Conservation (phyloP, 1,139 yeast species). For the Taphrina populina region DNA sequence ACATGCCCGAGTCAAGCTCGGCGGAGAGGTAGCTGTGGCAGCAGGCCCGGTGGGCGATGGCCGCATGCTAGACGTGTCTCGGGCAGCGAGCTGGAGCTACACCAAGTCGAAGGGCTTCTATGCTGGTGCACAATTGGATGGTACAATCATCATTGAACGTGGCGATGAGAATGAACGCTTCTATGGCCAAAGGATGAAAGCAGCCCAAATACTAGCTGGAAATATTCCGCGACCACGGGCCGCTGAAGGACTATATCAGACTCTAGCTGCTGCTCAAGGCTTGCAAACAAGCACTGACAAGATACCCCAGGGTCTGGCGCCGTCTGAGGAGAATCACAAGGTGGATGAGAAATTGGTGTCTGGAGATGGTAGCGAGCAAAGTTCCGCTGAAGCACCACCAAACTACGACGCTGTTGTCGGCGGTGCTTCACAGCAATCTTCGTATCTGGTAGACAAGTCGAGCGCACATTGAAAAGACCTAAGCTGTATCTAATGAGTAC, state of each 20-base stretch:
- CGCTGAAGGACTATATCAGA: conserved; percentile 1
- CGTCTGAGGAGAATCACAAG: conserved; percentile 1
- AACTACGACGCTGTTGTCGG: not conserved
- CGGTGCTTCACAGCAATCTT: no score
- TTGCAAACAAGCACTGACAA: not conserved
- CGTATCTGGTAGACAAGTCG: no score
- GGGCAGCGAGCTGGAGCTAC: conserved; percentile 15
- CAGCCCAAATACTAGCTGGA: conserved; percentile 19
- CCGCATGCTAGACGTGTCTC: conserved; percentile 6
- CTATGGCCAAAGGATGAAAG: conserved; percentile 13
- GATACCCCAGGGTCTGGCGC: not conserved
- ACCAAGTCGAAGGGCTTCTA: conserved; percentile 28
- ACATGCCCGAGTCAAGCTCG: conserved; percentile 16
- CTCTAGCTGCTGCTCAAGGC: conserved; percentile 1
- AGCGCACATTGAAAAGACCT: no score
- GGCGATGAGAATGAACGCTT: conserved; percentile 28
- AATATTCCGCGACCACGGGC: not conserved
- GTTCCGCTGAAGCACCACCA: not conserved
- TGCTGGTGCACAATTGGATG: conserved; percentile 30
- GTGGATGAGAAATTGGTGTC: not conserved
- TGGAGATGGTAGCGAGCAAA: not conserved
- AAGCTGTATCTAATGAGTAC: no score
- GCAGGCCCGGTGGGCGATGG: conserved; percentile 32
- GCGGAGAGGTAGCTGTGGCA: conserved; percentile 22
- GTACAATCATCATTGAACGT: conserved; percentile 18